Percentiles rank a stretch among this genome's conserved stretches.
These are phyloP conservation scores for Rugosomyces carneus DNA, from an alignment of 1,284 basidiomycete genomes.

Conservation along the genomic window DNA sequence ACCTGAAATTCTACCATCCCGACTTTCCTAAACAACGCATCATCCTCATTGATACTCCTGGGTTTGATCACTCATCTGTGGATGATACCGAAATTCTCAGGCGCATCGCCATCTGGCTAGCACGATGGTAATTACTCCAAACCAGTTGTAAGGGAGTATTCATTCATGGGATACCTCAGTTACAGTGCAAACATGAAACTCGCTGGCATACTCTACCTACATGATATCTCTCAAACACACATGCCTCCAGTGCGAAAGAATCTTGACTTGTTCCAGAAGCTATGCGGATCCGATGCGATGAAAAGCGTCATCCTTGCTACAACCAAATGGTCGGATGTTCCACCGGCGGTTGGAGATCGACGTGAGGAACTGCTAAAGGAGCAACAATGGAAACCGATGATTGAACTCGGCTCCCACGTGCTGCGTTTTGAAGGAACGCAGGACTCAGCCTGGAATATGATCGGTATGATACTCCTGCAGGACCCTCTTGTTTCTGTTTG, in stretches of 20 bases:
- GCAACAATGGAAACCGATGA: not conserved
- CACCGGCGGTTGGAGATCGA: not conserved
- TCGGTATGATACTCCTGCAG: not conserved
- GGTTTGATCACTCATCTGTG: not conserved
- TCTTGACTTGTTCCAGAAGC: not conserved
- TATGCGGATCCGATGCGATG: not conserved
- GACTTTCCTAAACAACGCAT: not conserved
- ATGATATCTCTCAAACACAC: not conserved
- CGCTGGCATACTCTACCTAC: constrained; percentile 1
- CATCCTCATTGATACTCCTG: not conserved
- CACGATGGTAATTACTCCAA: too few species aligned
- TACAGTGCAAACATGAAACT: not conserved
- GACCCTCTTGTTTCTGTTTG: not conserved
- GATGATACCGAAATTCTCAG: not conserved
- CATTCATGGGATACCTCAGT: too few species aligned
- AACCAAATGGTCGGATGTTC: not conserved
- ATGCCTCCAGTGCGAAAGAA: not conserved
- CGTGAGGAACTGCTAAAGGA: not conserved
- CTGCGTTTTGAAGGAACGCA: not conserved
- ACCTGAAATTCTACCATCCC: not conserved
- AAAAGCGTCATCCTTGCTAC: not conserved
- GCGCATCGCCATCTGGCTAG: not conserved
- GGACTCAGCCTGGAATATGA: not conserved
- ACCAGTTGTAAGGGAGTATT: too few species aligned
- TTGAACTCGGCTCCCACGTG: not conserved